Base-by-base conservation (phyloP, 768 basidiomycete genomes). In the Mycena galopus region DNA sequence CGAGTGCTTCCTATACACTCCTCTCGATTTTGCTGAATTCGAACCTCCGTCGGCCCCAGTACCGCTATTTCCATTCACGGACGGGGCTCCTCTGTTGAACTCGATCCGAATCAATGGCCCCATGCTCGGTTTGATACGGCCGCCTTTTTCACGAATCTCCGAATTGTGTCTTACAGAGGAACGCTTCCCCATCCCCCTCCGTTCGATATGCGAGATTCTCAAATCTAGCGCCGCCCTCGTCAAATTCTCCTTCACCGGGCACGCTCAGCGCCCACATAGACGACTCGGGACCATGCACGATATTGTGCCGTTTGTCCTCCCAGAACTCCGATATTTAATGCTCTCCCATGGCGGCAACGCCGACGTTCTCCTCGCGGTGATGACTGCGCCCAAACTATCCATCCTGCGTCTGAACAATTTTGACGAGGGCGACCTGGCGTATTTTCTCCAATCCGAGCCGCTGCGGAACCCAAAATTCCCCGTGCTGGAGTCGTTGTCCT, bases 111-210 rank as follows among this genome's bases (percentile, higher is more conserved):
- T 73, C 37, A 73, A 73, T 35, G 72, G 72, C 12, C 72, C 72
- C n/a, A 61, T 39, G 59, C 27, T 69, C 50, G 55, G 47, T 56
- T 63, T 73, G 33, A 69, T 69, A 33, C 57, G 53, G 27, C 72
- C 68, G 44, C 72, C 72, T 4, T 73, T 73, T 35, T 53, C 68
- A 7, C 51, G 64, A 14, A 69, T 73, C n/a, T 42, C 65, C 12
- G 68, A 73, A n/a, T 51, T 73, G 4, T 73, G 72, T 33, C 64
- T 73, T 30, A n/a, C 50, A 6, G 72, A 73, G 64, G 72, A 73
- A 29, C 72, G 72, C 33, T 73, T 73, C 64, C 33, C 68, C 5
- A 69, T 73, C 47, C 64, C 63, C 11, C 69, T 73, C 53, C 72
- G 64, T 29, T 69, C 72, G 23, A 67, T 73, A 53, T 73, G 72